Base-by-base conservation (phyloP, 805 yeast genomes). In the Suhomyces prunicola region DNA sequence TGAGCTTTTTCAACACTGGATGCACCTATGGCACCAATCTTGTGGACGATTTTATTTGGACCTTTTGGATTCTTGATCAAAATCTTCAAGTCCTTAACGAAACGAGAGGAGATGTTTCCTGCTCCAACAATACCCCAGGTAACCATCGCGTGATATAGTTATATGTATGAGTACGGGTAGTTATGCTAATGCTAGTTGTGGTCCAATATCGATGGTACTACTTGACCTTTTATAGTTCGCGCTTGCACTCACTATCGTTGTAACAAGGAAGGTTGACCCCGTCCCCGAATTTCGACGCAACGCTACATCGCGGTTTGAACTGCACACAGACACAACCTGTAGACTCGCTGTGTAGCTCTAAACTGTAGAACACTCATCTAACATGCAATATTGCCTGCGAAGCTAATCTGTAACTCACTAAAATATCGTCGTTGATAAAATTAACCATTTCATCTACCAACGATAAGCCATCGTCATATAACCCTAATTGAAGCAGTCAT, bases 81-180 rank as follows among this genome's bases (percentile, higher is more conserved):
- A 23, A 68, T 48, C 10, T 67, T 51, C 46, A 74, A 57, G 50
- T 79, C 83, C 42, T 65, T 62, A 4, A 68, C 77, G 56, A 79
- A 77, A 59, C 73, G 74, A 33, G 68, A 66, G n/a, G 81, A 74
- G 54, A 79, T 79, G 61, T 73, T 70, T 15, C 83, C 83, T 23
- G 81, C 76, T 22, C 82, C 82, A 42, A 78, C 67, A 26, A 79
- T 76, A 24, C 82, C 83, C 82, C 83, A 79, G 40, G 66, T 46
- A 26, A 56, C 49, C 49, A 47, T 47, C 42, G 24, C 31, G 46
- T 51, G 42, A 39, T 39, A 33, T 6, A n/a, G 2, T 5, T 39
- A 19, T 39, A 19, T 39, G 24, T 39, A 15, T 36, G 15, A 15
- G 22, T 39, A 39, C 19, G 22, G 24, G 7, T 36, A 36, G 6